Conservation (phyloP, 169 alveolate species). For the Miamiensis avidus region DNA sequence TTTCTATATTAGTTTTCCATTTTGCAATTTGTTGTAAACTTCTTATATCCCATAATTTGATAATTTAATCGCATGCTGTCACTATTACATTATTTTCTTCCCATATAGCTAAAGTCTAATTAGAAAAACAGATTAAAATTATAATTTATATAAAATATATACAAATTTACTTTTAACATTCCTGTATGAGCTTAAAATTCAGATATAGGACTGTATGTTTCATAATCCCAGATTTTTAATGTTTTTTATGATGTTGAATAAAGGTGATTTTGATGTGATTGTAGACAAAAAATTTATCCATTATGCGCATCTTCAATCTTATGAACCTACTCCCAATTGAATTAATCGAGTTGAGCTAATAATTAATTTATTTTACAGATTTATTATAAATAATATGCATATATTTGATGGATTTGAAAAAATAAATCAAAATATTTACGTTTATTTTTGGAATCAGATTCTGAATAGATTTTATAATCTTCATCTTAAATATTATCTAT, state of each 20-base stretch:
- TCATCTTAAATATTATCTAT: no score
- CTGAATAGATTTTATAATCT: no score
- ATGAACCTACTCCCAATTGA: slow-evolving; percentile 43
- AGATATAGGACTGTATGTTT: slow-evolving; percentile 40
- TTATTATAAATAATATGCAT: no score
- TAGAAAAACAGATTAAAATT: no score
- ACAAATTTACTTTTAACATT: slow-evolving; percentile 28
- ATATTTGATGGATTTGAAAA: no score
- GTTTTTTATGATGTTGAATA: slow-evolving; percentile 53
- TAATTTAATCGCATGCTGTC: slow-evolving; percentile 55
- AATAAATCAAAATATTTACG: no score
- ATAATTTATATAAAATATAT: slow-evolving; percentile 2
- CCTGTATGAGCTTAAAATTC: slow-evolving; percentile 51
- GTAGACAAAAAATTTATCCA: slow-evolving; percentile 48
- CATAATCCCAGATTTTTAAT: slow-evolving; percentile 63
- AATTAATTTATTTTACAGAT: no score
- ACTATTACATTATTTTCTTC: slow-evolving; percentile 42
- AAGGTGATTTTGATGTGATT: slow-evolving; percentile 51
- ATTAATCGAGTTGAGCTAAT: no score
- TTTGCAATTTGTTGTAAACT: not conserved
- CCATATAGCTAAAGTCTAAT: not conserved
- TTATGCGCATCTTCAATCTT: slow-evolving; percentile 55
- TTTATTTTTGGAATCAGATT: no score
- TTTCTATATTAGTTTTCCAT: not conserved
- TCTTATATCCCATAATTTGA: slow-evolving; percentile 60